phyloP scores from a whole-genome alignment of 2,329 filamentous ascomycete genomes.

The Xylaria sp. region DNA sequence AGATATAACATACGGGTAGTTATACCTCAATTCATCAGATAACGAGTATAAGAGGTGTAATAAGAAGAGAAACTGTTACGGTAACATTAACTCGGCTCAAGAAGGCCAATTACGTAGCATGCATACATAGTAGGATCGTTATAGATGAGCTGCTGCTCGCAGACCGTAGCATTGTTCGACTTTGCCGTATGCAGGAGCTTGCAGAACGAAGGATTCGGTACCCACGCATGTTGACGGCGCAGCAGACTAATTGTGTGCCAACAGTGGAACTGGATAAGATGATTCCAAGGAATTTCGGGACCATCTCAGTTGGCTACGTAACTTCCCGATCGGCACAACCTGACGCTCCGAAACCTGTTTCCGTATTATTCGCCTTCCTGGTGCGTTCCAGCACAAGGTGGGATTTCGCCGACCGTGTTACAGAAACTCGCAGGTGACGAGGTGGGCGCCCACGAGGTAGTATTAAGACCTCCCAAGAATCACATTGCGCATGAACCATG shows the following conservation, averaged over 20 bases:
- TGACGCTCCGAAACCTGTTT: conserved; percentile 9
- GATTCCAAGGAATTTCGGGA: background rate
- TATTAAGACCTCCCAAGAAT: background rate
- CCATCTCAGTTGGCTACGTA: background rate
- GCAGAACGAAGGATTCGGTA: conserved; percentile 12
- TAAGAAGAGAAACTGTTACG: conserved; percentile 4
- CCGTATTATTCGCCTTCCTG: background rate
- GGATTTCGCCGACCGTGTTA: background rate
- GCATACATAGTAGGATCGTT: conserved; percentile 6
- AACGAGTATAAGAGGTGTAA: background rate
- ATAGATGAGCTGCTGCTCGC: conserved; percentile 5
- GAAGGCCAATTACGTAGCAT: background rate
- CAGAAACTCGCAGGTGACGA: background rate
- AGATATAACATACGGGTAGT: background rate
- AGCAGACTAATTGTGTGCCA: background rate
- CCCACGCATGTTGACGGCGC: background rate
- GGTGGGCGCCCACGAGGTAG: background rate
- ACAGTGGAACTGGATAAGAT: background rate
- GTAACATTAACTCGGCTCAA: background rate
- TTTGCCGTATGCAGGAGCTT: background rate
- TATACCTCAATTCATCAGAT: background rate
- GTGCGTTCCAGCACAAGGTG: background rate
- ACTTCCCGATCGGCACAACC: background rate
- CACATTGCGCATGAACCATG: conserved; percentile 1
- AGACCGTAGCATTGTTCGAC: background rate